Evolutionary conservation across 257 asterid species (phyloP).

Genomic region (Scutellaria barbata): DNA sequence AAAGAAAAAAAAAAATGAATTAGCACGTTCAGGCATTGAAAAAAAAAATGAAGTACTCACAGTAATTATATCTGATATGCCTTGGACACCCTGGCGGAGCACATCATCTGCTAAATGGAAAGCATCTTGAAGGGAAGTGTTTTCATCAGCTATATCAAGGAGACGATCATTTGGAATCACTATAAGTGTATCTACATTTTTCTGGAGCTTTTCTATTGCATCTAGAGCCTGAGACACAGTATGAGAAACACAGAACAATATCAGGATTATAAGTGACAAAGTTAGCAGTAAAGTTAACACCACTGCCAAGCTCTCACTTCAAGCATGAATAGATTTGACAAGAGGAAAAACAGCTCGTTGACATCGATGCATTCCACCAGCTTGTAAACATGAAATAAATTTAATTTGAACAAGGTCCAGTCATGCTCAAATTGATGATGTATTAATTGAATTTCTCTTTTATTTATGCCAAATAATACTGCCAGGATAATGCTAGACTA

Average conservation of each 20-base stretch:
- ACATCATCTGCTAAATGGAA: conserved; percentile 98
- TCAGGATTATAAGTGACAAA: conserved; percentile 16
- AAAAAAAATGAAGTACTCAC: conserved; percentile 42
- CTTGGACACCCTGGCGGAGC: conserved; percentile 97
- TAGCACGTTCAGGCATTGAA: not conserved
- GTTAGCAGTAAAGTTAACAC: conserved; percentile 16
- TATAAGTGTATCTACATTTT: conserved; percentile 91
- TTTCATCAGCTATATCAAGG: conserved; percentile 90
- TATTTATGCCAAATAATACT: not conserved
- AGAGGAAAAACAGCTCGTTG: not conserved
- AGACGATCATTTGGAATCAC: conserved; percentile 98
- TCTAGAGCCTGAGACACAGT: conserved; percentile 74
- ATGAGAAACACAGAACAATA: conserved; percentile 16
- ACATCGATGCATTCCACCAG: not conserved
- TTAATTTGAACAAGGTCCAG: not conserved
- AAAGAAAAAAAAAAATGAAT: too few relatives aligned
- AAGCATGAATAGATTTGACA: not conserved
- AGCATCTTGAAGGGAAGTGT: conserved; percentile 96
- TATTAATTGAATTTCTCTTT: not conserved
- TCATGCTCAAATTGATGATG: conserved; percentile 5
- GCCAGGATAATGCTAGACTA: not conserved
- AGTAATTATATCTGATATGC: conserved; percentile 95
- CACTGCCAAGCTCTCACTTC: not conserved
- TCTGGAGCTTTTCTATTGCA: conserved; percentile 96
- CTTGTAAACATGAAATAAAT: not conserved